A percentile compares a stretch with the other conserved stretches of the same genome.
These are phyloP conservation scores for Phlebiopsis flavidoalba DNA, from an alignment of 768 basidiomycete genomes.

Conservation along the genomic window DNA sequence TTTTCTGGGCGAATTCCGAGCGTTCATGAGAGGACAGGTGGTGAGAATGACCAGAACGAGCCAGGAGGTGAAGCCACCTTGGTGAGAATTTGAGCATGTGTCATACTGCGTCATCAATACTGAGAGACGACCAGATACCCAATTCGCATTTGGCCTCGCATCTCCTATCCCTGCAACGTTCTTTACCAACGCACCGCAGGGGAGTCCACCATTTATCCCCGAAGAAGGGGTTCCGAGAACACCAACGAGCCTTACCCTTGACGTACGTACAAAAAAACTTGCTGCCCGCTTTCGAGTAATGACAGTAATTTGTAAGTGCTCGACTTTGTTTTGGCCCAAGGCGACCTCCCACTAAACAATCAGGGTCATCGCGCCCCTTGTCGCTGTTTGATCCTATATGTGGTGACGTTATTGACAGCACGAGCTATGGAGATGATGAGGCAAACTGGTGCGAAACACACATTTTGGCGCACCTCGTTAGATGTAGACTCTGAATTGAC, in stretches of 20 bases:
- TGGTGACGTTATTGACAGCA: slow-evolving; percentile 25
- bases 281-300: neutral
- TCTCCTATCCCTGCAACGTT: slow-evolving; percentile 56
- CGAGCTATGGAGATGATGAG: slow-evolving; percentile 70
- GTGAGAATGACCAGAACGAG: slow-evolving; percentile 48
- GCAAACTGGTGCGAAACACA: slow-evolving; percentile 52
- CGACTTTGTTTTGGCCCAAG: slow-evolving; percentile 43
- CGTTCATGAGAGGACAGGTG: slow-evolving; percentile 35
- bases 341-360: slow-evolving; percentile 51
- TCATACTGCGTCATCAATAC: neutral
- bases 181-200: slow-evolving; percentile 59
- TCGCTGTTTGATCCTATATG: neutral
- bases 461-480: neutral
- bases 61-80: slow-evolving; percentile 62
- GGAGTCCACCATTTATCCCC: slow-evolving; percentile 52
- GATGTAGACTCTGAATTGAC: neutral
- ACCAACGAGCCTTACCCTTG: slow-evolving; percentile 45
- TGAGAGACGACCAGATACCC: slow-evolving; percentile 36
- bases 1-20: neutral
- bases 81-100: slow-evolving; percentile 7
- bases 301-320: slow-evolving; percentile 42
- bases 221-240: slow-evolving; percentile 35
- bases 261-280: slow-evolving; percentile 25
- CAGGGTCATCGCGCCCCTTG: slow-evolving; percentile 18
- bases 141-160: slow-evolving; percentile 61